Percentiles rank a stretch among this genome's conserved stretches.
Evolutionary conservation across 1,139 yeast genomes (phyloP).

Genomic region (Arxiozyma heterogenica): DNA sequence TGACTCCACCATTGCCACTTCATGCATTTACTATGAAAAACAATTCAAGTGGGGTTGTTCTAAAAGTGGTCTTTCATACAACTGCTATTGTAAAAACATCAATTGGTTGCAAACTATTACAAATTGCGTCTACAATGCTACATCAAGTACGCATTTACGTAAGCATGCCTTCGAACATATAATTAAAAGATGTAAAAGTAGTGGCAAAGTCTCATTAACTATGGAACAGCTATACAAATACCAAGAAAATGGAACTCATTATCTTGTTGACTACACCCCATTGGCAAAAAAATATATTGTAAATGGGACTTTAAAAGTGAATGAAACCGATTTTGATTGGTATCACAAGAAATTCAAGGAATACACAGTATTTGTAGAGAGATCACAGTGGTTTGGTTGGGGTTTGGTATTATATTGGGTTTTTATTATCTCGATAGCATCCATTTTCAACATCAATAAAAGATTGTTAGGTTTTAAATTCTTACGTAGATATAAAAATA

Average conservation of each 20-base stretch:
- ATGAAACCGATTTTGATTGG: constrained; percentile 26
- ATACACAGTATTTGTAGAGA: constrained; percentile 24
- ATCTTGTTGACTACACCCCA: constrained; percentile 23
- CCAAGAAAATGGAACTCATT: constrained; percentile 31
- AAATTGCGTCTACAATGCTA: constrained; percentile 30
- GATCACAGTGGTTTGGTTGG: constrained; percentile 37
- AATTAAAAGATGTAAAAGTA: constrained; percentile 29
- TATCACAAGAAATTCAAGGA: constrained; percentile 31
- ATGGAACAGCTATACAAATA: constrained; percentile 28
- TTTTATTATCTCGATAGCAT: constrained; percentile 26
- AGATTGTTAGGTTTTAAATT: constrained; percentile 16
- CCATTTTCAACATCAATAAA: constrained; percentile 25
- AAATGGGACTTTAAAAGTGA: constrained; percentile 28
- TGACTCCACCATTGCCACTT: constrained; percentile 3
- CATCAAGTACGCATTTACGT: constrained; percentile 20
- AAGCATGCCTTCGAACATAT: constrained; percentile 35
- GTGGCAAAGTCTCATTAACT: constrained; percentile 29
- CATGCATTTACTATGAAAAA: constrained; percentile 32
- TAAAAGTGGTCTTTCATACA: constrained; percentile 27
- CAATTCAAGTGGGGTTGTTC: constrained; percentile 36
- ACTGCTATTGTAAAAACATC: constrained; percentile 34
- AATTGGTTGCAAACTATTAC: constrained; percentile 37
- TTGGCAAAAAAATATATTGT: constrained; percentile 17
- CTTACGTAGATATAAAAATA: constrained; percentile 8
- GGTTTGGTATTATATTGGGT: constrained; percentile 36